Evolutionary conservation across 192 early-diverging fungal genomes (phyloP), one percentile per base, ranked within the genome.

Genomic region (Coemansia sp.): DNA sequence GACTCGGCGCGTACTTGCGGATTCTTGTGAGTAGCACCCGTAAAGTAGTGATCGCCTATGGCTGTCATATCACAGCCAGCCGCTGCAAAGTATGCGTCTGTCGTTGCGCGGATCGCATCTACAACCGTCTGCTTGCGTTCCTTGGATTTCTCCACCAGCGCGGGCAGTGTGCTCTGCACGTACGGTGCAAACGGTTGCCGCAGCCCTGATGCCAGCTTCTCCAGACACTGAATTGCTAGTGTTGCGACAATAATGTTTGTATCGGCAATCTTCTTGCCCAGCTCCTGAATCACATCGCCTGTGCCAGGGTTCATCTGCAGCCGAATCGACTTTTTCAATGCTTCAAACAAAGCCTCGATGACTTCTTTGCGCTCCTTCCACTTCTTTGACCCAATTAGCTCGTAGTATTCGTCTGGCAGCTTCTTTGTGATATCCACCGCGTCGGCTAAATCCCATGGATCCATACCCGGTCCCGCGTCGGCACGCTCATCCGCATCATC

Each of bases 361-460:
- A 87, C 94, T 62, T 97, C 95, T 63, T 95, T 96, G 68, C 98
- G 85, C 68, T 98, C 96, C 75, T 96, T 88, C 98, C 98, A 99
- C 66, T 98, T 98, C 44, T 88, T 82, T 5, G 94, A 92, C 2
- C 66, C 55, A 2, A 78, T 28, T 17, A 65, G n/a, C 46, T 50
- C 83, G 69, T 93, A 87, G 68, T 94, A 98, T 53, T 90, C 87
- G 40, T 82, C 84, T 1, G 91, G 85, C 37, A 99, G 81, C 81
- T 96, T 96, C 40, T 86, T 85, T 23, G 90, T 83, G n/a, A 99
- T 87, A 58, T 94, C 91, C 8, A 98, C 89, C 3, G 96, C 89
- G 55, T 98, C 97, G 0, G 87, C 83, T 14, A 98, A 73, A 55
- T 94, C 93, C 65, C 87, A 91, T 4, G 87, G 82, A 72, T 94